Conservation (phyloP, 129 eudicot species). For the Mikania micrantha region DNA sequence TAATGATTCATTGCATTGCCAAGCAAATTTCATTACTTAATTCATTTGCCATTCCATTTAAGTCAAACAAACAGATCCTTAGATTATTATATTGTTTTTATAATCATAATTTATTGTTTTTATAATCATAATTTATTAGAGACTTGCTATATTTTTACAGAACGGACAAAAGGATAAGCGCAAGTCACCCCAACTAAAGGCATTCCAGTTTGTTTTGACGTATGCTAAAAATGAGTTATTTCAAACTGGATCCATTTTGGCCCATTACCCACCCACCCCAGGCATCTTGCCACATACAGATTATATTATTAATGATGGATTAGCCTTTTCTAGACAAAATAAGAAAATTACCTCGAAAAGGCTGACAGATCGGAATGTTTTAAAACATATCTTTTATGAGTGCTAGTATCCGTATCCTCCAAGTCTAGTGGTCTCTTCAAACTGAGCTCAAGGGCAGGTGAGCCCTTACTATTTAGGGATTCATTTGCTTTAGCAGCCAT, state of each 20-base stretch:
- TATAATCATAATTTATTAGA: neutral
- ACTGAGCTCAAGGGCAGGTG: constrained; percentile 54
- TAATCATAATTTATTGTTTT: neutral
- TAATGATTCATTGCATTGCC: neutral
- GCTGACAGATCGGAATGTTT: constrained; percentile 59
- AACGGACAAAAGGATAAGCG: neutral
- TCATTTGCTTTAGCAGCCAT: constrained; percentile 27
- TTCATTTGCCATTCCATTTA: neutral
- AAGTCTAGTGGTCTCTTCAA: constrained; percentile 39
- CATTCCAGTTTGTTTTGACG: neutral
- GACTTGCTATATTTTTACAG: neutral
- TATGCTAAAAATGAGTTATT: neutral
- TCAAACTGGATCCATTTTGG: neutral
- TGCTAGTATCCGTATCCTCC: constrained; percentile 35
- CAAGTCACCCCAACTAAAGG: neutral
- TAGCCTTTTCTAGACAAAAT: neutral
- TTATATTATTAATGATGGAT: neutral
- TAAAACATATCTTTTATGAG: constrained; percentile 36
- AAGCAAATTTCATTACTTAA: too few relatives aligned
- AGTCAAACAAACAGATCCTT: neutral
- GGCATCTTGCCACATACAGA: neutral
- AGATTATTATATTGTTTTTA: neutral
- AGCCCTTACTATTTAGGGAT: constrained; percentile 16
- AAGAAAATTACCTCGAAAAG: constrained; percentile 46
- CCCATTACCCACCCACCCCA: neutral